Conservation (phyloP, 306 rosid genomes). For the Pterocarpus santalinus region DNA sequence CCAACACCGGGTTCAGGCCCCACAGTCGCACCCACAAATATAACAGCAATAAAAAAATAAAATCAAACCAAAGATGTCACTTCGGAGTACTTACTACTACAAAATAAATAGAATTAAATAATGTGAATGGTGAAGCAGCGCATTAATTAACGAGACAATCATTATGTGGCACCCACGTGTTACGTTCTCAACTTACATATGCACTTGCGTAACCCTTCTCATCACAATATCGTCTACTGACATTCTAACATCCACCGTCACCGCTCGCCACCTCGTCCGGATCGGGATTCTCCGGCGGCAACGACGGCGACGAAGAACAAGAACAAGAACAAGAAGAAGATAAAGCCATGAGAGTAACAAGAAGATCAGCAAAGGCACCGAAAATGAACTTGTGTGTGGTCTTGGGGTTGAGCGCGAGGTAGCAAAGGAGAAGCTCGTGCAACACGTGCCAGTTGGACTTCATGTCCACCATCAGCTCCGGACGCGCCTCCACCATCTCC, state of each 20-base stretch:
- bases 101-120: not conserved
- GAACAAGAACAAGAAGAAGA: slow-evolving; percentile 24
- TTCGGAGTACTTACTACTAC: not conserved
- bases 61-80: slow-evolving; percentile 1
- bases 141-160: slow-evolving; percentile 33
- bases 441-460: slow-evolving; percentile 73
- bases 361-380: slow-evolving; percentile 80
- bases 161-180: slow-evolving; percentile 48
- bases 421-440: slow-evolving; percentile 86
- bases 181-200: slow-evolving; percentile 41
- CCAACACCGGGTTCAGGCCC: slow-evolving; percentile 25
- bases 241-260: slow-evolving; percentile 41
- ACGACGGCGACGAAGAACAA: not conserved
- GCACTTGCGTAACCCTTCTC: not conserved
- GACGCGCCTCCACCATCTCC: slow-evolving; percentile 97
- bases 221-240: not conserved
- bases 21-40: not conserved
- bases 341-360: slow-evolving; percentile 55
- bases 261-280: not conserved
- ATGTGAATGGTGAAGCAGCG: not conserved
- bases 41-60: not conserved
- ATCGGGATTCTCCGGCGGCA: slow-evolving; percentile 21
- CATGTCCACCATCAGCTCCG: slow-evolving; percentile 54
- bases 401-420: slow-evolving; percentile 83
- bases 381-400: slow-evolving; percentile 81